Evolutionary conservation across 2,329 filamentous ascomycete species (phyloP), one percentile per base, ranked within the genome.

Genomic region (Daldinia sp.): DNA sequence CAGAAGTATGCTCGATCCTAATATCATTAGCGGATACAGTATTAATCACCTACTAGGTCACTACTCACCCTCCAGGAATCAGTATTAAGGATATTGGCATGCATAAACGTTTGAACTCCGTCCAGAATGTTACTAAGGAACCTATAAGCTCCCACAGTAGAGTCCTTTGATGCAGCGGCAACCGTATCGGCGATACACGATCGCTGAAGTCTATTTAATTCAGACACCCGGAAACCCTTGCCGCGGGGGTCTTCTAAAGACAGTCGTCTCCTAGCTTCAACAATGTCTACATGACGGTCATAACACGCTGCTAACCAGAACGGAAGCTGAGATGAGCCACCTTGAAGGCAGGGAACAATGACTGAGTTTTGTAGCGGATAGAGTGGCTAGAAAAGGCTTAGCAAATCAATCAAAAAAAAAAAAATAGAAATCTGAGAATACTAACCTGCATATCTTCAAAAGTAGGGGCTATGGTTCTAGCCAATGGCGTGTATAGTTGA

Each of bases 351-450:
- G 5, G 81, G 79, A 2, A 86, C 77, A n/a, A 89, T 76, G 1
- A 83, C 81, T 2, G 83, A 82, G 72, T 91, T 91, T 68, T 88
- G 85, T 18, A 90, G 77, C 12, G 88, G 84, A 71, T 91, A 87
- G 7, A 90, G 76, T 2, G 88, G 85, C 81, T 90, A 79, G 39
- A 13, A 10, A 89, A 75, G 88, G 80, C 56, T 65, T 48, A 64
- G 6, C 6, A 35, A 35, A 35, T 10, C 2, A 35, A 77, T 51
- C 67, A 70, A 58, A 69, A 61, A 51, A 35, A 15, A 72, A 75
- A 75, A 69, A 6, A 58, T 73, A 69, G 67, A 39, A 23, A 23
- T 23, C 20, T 2, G 48, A 65, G 74, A 73, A 26, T 65, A 80
- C 83, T 79, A 73, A 85, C 83, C 80, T 86, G 82, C 70, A 82